Evolutionary conservation across 164 flowering plant species (phyloP).

Genomic region (Umbellularia californica): DNA sequence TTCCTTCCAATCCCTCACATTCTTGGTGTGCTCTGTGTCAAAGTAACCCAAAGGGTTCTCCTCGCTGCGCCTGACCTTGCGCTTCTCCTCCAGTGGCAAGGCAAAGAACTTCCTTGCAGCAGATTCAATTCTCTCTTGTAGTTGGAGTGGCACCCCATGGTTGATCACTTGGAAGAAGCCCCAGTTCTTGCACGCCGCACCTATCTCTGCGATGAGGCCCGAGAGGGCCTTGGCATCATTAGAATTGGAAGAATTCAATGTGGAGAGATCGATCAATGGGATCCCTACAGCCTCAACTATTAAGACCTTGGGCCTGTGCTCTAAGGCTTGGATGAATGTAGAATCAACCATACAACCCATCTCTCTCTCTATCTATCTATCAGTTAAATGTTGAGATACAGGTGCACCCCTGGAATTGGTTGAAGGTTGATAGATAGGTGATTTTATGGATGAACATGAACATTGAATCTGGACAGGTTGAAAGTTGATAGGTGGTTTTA

Average conservation of each 20-base stretch:
- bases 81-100: constrained; percentile 45
- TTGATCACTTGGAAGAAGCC: constrained; percentile 76
- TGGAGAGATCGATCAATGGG: constrained; percentile 50
- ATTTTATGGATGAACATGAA: too few relatives aligned
- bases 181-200: constrained; percentile 52
- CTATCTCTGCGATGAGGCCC: constrained; percentile 27
- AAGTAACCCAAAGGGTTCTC: constrained; percentile 46
- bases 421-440: too few relatives aligned
- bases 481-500: neutral
- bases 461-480: too few relatives aligned
- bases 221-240: neutral
- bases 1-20: constrained; percentile 83
- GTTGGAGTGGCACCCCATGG: constrained; percentile 54
- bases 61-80: constrained; percentile 42
- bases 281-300: constrained; percentile 26
- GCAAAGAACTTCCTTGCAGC: constrained; percentile 41
- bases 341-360: constrained; percentile 33
- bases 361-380: neutral
- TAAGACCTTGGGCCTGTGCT: constrained; percentile 40
- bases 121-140: constrained; percentile 17
- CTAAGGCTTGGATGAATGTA: constrained; percentile 43
- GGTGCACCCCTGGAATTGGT: too few relatives aligned
- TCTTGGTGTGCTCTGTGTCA: constrained; percentile 65
- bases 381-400: too few relatives aligned
- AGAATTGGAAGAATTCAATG: constrained; percentile 4